Percentiles rank a stretch among this genome's conserved stretches.
Conservation (phyloP, 1,139 yeast genomes). For the Geotrichum bryndzae region DNA sequence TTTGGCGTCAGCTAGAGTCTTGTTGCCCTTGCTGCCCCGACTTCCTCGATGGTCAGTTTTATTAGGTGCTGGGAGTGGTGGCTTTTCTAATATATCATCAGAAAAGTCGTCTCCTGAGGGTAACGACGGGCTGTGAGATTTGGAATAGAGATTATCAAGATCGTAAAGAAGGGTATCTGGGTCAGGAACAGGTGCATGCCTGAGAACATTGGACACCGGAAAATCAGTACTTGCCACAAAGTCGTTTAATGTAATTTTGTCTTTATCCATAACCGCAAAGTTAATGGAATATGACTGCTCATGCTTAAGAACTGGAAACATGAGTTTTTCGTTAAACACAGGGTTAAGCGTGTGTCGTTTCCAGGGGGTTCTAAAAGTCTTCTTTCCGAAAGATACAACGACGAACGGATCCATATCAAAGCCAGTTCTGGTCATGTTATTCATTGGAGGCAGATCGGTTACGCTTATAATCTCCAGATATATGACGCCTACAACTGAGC, state of each 20-base stretch:
- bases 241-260: constrained; percentile 75
- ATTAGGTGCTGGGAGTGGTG: not conserved
- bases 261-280: constrained; percentile 77
- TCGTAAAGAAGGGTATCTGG: constrained; percentile 31
- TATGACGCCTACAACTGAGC: constrained; percentile 61
- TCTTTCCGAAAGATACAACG: constrained; percentile 82
- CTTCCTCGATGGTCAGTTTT: too few relatives aligned
- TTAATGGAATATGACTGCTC: constrained; percentile 62
- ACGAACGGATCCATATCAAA: constrained; percentile 97
- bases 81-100: not conserved
- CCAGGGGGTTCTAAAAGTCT: constrained; percentile 82
- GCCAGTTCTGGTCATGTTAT: constrained; percentile 51
- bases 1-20: not conserved
- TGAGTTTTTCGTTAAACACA: constrained; percentile 68
- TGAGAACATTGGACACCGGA: constrained; percentile 46
- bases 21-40: not conserved
- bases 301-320: constrained; percentile 66
- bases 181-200: constrained; percentile 34
- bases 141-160: constrained; percentile 19
- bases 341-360: constrained; percentile 81
- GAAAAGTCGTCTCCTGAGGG: constrained; percentile 4
- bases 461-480: constrained; percentile 73
- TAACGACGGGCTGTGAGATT: not conserved
- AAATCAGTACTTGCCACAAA: constrained; percentile 63
- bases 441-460: constrained; percentile 40